Conservation (phyloP, 2,329 filamentous ascomycete genomes). For the Colletotrichum orchidophilum region DNA sequence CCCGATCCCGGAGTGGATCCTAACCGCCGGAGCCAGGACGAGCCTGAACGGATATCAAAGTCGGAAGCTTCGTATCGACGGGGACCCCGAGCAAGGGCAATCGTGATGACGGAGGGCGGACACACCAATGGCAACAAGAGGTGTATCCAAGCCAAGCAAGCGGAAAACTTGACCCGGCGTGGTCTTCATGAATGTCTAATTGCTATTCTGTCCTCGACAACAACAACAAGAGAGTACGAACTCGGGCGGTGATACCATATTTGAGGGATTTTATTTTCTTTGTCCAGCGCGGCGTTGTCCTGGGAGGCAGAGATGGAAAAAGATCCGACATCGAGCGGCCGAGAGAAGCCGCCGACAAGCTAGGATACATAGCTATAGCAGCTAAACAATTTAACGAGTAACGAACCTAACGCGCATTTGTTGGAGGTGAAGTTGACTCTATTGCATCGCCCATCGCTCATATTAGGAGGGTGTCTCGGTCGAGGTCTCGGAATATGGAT, state of each 20-base stretch:
- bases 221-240: constrained; percentile 18
- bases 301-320: constrained; percentile 2
- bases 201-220: constrained; percentile 22
- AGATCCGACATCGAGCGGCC: constrained; percentile 5
- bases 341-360: neutral
- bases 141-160: neutral
- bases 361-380: constrained; percentile 17
- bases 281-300: constrained; percentile 32
- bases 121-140: neutral
- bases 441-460: too few species aligned
- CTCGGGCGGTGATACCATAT: constrained; percentile 34
- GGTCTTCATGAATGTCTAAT: constrained; percentile 34
- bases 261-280: constrained; percentile 29
- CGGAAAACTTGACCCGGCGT: constrained; percentile 21
- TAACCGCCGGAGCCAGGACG: constrained; percentile 61
- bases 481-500: constrained; percentile 13
- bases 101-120: constrained; percentile 33
- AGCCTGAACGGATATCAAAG: constrained; percentile 59
- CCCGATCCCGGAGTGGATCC: constrained; percentile 69
- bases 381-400: constrained; percentile 30
- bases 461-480: too few species aligned
- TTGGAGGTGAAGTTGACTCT: too few species aligned
- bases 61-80: constrained; percentile 43
- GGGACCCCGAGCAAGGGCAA: constrained; percentile 37
- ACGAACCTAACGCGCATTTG: neutral